Evolutionary conservation across 176 grass and related monocot species (phyloP).

Genomic region (Oryza longistaminata): DNA sequence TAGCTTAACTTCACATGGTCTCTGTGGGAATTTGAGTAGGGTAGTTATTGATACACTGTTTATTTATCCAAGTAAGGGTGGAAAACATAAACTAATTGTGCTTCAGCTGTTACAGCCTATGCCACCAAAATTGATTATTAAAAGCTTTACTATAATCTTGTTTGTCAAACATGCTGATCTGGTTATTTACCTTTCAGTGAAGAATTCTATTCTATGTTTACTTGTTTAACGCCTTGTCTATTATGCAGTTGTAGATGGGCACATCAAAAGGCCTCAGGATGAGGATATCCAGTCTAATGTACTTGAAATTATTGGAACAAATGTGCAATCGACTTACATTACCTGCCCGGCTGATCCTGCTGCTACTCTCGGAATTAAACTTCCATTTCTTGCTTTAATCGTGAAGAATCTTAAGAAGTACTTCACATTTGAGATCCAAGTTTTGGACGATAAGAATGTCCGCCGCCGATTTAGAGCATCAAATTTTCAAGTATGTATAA

Average conservation of each 20-base stretch:
- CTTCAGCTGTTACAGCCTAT: background rate
- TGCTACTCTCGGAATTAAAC: slow-evolving; percentile 94
- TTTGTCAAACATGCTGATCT: background rate
- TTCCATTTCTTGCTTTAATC: slow-evolving; percentile 74
- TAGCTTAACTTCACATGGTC: background rate
- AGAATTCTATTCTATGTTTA: background rate
- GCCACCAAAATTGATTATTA: background rate
- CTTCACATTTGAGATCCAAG: slow-evolving; percentile 94
- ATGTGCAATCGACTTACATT: slow-evolving; percentile 97
- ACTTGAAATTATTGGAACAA: slow-evolving; percentile 87
- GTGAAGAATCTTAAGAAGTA: slow-evolving; percentile 97
- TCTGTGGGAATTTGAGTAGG: background rate
- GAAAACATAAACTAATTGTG: too few relatives aligned
- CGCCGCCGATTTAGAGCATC: slow-evolving; percentile 81
- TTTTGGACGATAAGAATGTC: slow-evolving; percentile 98
- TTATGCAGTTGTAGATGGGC: slow-evolving; percentile 72
- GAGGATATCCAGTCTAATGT: slow-evolving; percentile 96
- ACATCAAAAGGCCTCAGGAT: slow-evolving; percentile 82
- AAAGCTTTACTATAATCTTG: background rate
- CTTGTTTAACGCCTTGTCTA: slow-evolving; percentile 21
- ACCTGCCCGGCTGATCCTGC: slow-evolving; percentile 82
- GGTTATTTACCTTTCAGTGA: background rate
- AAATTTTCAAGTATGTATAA: slow-evolving; percentile 83
- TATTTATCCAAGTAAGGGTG: background rate
- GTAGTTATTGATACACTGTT: background rate